Percentiles rank a stretch among this genome's conserved stretches.
Conservation (phyloP, 305 asterid species). For the Fraxinus platypoda region DNA sequence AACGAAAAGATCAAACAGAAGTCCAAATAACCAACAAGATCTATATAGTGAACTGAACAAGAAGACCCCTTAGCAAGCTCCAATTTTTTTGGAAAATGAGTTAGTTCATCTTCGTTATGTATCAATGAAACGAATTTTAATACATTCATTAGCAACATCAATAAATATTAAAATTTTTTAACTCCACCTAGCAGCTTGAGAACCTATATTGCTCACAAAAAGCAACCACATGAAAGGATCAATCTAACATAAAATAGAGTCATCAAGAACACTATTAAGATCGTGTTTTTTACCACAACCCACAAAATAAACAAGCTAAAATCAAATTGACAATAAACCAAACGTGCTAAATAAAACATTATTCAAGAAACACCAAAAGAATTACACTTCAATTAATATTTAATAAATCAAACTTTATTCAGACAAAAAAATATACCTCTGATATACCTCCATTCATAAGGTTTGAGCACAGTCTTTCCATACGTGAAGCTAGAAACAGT, state of each 20-base stretch:
- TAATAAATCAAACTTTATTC: background rate
- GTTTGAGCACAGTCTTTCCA: slow-evolving; percentile 55
- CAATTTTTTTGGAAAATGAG: background rate
- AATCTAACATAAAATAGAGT: background rate
- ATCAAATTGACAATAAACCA: background rate
- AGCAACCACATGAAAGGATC: background rate
- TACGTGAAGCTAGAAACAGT: slow-evolving; percentile 78
- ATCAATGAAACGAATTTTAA: background rate
- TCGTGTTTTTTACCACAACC: background rate
- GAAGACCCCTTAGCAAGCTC: background rate
- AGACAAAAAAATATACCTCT: slow-evolving; percentile 42
- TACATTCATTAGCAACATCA: background rate
- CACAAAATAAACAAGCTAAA: background rate
- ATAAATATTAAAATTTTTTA: background rate
- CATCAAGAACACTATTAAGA: background rate
- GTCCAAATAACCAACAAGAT: background rate
- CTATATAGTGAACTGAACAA: background rate
- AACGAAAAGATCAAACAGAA: background rate
- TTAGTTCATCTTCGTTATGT: background rate
- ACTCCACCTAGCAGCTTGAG: background rate
- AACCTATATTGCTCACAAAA: background rate
- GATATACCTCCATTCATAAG: slow-evolving; percentile 86
- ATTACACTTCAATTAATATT: background rate
- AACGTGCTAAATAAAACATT: background rate
- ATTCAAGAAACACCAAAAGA: background rate